Evolutionary conservation across 306 rosid species (phyloP).

Genomic region (Sphenostylis stenocarpa): DNA sequence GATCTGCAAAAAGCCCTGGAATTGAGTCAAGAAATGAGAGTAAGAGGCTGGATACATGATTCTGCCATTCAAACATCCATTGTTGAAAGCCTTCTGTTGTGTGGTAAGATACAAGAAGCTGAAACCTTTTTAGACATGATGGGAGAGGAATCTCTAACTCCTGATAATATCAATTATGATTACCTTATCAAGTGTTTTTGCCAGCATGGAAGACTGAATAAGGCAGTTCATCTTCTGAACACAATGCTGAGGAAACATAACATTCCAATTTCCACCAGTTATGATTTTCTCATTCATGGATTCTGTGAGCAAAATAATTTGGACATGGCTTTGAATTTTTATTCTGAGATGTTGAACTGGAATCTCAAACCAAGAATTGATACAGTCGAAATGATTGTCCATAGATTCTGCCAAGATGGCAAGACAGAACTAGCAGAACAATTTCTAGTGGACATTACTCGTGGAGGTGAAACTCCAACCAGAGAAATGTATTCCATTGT

Average conservation of each 20-base stretch:
- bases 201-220: slow-evolving; percentile 52
- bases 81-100: slow-evolving; percentile 58
- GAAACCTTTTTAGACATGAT: slow-evolving; percentile 65
- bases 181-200: slow-evolving; percentile 67
- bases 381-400: slow-evolving; percentile 55
- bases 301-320: slow-evolving; percentile 51
- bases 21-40: slow-evolving; percentile 69
- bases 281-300: slow-evolving; percentile 60
- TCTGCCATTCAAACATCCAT: slow-evolving; percentile 63
- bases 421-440: slow-evolving; percentile 68
- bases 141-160: slow-evolving; percentile 59
- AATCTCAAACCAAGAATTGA: slow-evolving; percentile 55
- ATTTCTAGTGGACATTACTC: slow-evolving; percentile 49
- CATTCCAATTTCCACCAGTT: slow-evolving; percentile 63
- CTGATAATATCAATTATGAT: slow-evolving; percentile 64
- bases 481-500: slow-evolving; percentile 61
- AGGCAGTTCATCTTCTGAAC: slow-evolving; percentile 68
- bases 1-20: slow-evolving; percentile 63
- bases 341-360: slow-evolving; percentile 65
- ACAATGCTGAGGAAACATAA: slow-evolving; percentile 68
- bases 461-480: slow-evolving; percentile 62
- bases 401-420: slow-evolving; percentile 54
- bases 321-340: slow-evolving; percentile 62
- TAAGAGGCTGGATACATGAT: slow-evolving; percentile 68
- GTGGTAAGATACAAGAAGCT: slow-evolving; percentile 64